A percentile compares a stretch with the other conserved stretches of the same genome.
phyloP scores from a whole-genome alignment of 1,284 basidiomycete genomes.

The Blastosporella zonata region DNA sequence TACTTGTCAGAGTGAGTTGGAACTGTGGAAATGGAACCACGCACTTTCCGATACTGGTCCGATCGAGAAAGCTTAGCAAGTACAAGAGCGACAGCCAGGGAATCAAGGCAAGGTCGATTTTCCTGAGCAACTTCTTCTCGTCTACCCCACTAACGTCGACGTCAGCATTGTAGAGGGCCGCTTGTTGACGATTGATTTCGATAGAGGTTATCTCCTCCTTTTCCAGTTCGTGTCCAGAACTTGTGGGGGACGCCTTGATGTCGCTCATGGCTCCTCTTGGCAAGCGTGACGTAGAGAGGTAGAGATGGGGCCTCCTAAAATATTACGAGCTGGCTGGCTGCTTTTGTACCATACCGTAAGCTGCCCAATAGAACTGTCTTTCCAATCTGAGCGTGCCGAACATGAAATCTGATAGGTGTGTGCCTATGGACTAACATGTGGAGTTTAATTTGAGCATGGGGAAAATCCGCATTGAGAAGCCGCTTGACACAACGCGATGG shows the following conservation, averaged over 20 bases:
- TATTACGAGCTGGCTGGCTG: background rate
- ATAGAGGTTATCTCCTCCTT: constrained; percentile 25
- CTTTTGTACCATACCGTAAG: constrained; percentile 12
- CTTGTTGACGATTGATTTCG: constrained; percentile 13
- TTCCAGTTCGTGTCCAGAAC: constrained; percentile 18
- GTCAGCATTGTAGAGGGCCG: constrained; percentile 44
- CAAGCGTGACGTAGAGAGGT: constrained; percentile 11
- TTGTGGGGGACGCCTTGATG: constrained; percentile 12
- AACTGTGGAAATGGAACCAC: constrained; percentile 19
- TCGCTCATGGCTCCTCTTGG: constrained; percentile 10
- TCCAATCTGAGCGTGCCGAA: too few relatives aligned
- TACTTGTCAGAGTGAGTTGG: background rate
- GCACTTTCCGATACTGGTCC: constrained; percentile 78
- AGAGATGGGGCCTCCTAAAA: constrained; percentile 5
- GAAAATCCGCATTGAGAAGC: background rate
- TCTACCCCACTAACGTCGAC: constrained; percentile 55
- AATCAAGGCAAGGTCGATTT: constrained; percentile 61
- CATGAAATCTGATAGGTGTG: constrained; percentile 9
- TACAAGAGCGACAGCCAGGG: constrained; percentile 75
- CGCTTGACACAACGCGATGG: background rate
- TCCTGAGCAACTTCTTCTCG: constrained; percentile 62
- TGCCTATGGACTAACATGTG: constrained; percentile 8
- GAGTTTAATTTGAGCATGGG: constrained; percentile 1
- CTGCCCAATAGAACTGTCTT: background rate
- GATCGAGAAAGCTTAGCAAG: constrained; percentile 72